These are phyloP conservation scores for Myotisia sp. DNA, from an alignment of 2,329 filamentous ascomycete species.

Conservation along the genomic window DNA sequence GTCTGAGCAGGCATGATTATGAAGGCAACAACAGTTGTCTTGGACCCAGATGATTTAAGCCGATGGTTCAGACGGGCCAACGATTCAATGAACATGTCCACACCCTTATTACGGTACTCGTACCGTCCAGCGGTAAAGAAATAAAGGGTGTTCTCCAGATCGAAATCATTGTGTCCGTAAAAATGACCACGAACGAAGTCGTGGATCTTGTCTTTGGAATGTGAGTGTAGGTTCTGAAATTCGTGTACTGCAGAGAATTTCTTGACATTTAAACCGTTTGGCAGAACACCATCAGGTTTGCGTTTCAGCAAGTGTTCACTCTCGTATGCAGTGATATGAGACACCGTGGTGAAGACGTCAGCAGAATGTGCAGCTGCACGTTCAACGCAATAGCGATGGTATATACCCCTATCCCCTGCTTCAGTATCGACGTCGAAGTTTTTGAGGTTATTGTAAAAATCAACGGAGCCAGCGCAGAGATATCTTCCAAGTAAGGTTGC, in stretches of 20 bases:
- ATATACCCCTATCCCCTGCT: conserved; percentile 94
- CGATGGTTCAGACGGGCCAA: conserved; percentile 87
- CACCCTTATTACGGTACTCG: conserved; percentile 95
- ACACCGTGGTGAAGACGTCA: conserved; percentile 97
- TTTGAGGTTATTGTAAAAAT: conserved; percentile 98
- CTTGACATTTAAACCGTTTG: conserved; percentile 94
- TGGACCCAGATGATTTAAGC: conserved; percentile 70
- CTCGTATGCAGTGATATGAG: conserved; percentile 96
- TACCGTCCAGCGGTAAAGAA: conserved; percentile 96
- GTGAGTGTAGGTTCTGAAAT: conserved; percentile 94
- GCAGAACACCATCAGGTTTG: conserved; percentile 90
- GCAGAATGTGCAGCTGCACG: conserved; percentile 78
- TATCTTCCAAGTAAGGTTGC: conserved; percentile 90
- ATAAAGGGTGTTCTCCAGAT: conserved; percentile 91
- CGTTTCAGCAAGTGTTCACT: conserved; percentile 94
- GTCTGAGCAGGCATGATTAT: conserved; percentile 98
- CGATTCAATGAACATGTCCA: conserved; percentile 99
- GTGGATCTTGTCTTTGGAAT: conserved; percentile 94
- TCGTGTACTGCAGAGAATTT: conserved; percentile 98
- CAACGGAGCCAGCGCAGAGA: conserved; percentile 89
- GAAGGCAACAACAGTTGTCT: conserved; percentile 90
- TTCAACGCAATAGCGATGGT: conserved; percentile 97
- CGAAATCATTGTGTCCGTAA: conserved; percentile 95
- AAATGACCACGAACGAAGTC: conserved; percentile 97
- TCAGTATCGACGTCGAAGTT: conserved; percentile 93